Evolutionary conservation across 176 grass and related monocot species (phyloP).

Genomic region (Saccharum officinarum): DNA sequence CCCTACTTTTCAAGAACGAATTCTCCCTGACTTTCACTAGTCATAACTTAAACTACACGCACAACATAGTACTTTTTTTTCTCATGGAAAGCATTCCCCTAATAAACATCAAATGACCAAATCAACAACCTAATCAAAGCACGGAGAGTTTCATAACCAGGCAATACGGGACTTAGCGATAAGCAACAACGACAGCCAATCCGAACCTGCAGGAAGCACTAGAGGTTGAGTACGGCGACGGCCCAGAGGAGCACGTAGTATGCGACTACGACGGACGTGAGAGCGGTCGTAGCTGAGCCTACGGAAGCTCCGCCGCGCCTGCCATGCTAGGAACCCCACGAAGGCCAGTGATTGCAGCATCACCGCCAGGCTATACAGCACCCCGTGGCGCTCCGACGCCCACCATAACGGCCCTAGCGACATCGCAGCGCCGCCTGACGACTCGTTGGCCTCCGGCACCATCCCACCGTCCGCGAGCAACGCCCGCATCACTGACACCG

Average conservation of each 20-base stretch:
- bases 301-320: slow-evolving; percentile 73
- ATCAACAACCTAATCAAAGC: not conserved
- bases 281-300: slow-evolving; percentile 79
- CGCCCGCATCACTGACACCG: slow-evolving; percentile 27
- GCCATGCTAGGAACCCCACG: slow-evolving; percentile 79
- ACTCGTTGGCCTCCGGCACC: slow-evolving; percentile 45
- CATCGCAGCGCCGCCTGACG: slow-evolving; percentile 19
- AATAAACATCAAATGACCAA: not conserved
- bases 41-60: not conserved
- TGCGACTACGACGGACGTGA: slow-evolving; percentile 70
- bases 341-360: slow-evolving; percentile 83
- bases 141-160: not conserved
- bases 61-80: not conserved
- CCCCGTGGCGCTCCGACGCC: slow-evolving; percentile 63
- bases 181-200: not conserved
- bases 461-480: slow-evolving; percentile 41
- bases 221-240: slow-evolving; percentile 62
- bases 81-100: not conserved
- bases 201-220: slow-evolving; percentile 82
- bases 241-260: slow-evolving; percentile 91
- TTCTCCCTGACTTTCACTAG: not conserved
- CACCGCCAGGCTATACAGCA: slow-evolving; percentile 69
- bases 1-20: not conserved
- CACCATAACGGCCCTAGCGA: slow-evolving; percentile 39
- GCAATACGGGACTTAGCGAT: not conserved